Percentiles rank a stretch among this genome's conserved stretches.
phyloP scores from a whole-genome alignment of 1,284 basidiomycete species.

The Fomitopsis palustris region DNA sequence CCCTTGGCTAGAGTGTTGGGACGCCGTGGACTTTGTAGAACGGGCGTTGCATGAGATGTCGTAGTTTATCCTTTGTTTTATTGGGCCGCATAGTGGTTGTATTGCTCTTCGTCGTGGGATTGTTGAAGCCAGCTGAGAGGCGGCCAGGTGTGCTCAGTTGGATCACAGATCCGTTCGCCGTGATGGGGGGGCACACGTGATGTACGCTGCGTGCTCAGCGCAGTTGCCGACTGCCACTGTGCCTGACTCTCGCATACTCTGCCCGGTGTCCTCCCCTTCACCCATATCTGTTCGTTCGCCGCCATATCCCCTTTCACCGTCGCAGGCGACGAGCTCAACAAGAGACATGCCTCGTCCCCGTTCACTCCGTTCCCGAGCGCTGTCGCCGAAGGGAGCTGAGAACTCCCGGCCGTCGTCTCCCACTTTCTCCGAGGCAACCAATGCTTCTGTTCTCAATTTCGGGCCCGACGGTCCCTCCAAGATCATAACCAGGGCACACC shows the following conservation, averaged over 20 bases:
- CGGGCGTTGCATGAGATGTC: slow-evolving; percentile 40
- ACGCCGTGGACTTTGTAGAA: slow-evolving; percentile 20
- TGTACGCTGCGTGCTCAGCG: not conserved
- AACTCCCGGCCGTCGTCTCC: slow-evolving; percentile 68
- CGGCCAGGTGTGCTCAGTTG: too few species aligned
- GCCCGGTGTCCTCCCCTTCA: not conserved
- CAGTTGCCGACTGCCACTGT: not conserved
- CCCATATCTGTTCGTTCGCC: not conserved
- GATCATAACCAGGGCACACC: slow-evolving; percentile 79
- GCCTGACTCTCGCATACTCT: not conserved
- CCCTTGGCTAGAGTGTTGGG: slow-evolving; percentile 22
- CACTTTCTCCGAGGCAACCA: slow-evolving; percentile 79
- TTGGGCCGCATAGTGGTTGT: not conserved
- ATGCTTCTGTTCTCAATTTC: slow-evolving; percentile 71
- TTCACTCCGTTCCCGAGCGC: slow-evolving; percentile 54
- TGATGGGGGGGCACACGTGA: not conserved
- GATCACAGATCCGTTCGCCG: not conserved
- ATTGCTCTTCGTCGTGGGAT: not conserved
- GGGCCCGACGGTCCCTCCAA: slow-evolving; percentile 69
- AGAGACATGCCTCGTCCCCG: slow-evolving; percentile 54
- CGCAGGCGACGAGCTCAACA: not conserved
- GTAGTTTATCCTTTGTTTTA: not conserved
- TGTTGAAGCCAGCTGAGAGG: not conserved
- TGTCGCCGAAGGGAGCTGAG: slow-evolving; percentile 40
- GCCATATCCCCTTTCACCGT: slow-evolving; percentile 3